A percentile compares a stretch with the other conserved stretches of the same genome.
Conservation (phyloP, 192 early-diverging fungal genomes). For the Obelidium mucronatum region DNA sequence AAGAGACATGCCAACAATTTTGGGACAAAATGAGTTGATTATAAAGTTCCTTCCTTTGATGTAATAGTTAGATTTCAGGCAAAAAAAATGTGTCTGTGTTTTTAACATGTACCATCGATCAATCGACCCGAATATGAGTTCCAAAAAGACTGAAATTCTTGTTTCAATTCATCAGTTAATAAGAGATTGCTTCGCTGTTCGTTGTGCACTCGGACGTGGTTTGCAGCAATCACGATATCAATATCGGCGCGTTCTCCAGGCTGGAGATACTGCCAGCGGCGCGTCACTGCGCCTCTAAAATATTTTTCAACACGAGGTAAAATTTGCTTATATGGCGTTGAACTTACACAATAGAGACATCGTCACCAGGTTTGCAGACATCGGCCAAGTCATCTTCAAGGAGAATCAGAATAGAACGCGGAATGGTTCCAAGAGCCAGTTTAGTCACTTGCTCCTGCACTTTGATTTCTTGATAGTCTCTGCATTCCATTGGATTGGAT, state of each 20-base stretch:
- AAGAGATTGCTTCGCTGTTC: constrained; percentile 56
- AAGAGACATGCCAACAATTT: constrained; percentile 70
- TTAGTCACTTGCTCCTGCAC: constrained; percentile 75
- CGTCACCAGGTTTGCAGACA: constrained; percentile 79
- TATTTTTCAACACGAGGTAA: background rate
- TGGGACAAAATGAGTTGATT: constrained; percentile 70
- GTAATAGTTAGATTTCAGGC: background rate
- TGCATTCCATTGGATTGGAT: constrained; percentile 55
- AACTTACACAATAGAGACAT: constrained; percentile 47
- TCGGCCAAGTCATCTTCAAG: constrained; percentile 95
- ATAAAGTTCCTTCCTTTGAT: constrained; percentile 61
- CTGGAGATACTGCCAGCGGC: constrained; percentile 60
- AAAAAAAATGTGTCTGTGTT: background rate
- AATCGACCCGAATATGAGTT: constrained; percentile 28
- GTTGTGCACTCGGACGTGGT: constrained; percentile 68
- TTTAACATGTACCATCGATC: constrained; percentile 44
- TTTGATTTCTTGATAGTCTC: constrained; percentile 83
- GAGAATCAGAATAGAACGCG: constrained; percentile 47
- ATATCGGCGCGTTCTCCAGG: constrained; percentile 67
- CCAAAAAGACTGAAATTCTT: constrained; percentile 70
- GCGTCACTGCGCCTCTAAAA: constrained; percentile 67
- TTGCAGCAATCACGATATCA: constrained; percentile 67
- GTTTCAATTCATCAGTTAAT: constrained; percentile 60
- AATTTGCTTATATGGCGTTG: background rate
- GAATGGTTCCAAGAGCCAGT: constrained; percentile 68